A percentile compares a stretch with the other conserved stretches of the same genome.
These are phyloP conservation scores for Trichoderma simmonsii DNA, from an alignment of 2,329 filamentous ascomycete genomes.

Conservation along the genomic window DNA sequence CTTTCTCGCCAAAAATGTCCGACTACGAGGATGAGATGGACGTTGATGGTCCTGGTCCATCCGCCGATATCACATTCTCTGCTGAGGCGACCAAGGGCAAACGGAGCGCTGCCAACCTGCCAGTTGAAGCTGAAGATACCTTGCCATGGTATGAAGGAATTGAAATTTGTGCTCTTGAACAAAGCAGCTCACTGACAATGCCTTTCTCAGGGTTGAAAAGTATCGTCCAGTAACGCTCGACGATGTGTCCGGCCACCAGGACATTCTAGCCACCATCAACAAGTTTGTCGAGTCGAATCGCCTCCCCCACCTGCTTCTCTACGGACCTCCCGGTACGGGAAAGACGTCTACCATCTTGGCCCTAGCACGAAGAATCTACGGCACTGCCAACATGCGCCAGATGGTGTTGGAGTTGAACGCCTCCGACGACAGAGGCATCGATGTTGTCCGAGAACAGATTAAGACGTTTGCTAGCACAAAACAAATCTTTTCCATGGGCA, in stretches of 20 bases:
- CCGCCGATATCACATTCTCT: conserved; percentile 62
- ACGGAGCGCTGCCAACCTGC: conserved; percentile 85
- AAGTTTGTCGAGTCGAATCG: conserved; percentile 94
- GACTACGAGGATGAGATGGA: conserved; percentile 62
- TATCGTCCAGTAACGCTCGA: conserved; percentile 85
- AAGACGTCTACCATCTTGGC: conserved; percentile 97
- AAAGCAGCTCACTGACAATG: neutral
- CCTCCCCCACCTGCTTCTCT: conserved; percentile 91
- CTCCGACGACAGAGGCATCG: conserved; percentile 94
- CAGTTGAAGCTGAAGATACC: conserved; percentile 89
- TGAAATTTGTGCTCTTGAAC: neutral
- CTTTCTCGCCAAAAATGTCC: conserved; percentile 45
- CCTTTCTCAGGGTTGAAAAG: conserved; percentile 78
- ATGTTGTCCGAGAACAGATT: conserved; percentile 97
- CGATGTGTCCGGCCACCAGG: conserved; percentile 94
- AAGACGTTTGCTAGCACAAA: conserved; percentile 98
- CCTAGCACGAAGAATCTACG: conserved; percentile 89
- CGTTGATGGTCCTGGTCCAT: conserved; percentile 48
- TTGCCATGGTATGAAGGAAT: conserved; percentile 72
- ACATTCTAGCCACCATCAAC: conserved; percentile 96
- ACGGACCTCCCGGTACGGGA: conserved; percentile 92
- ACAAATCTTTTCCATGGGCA: conserved; percentile 81
- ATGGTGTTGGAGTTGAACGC: conserved; percentile 99
- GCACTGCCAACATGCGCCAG: conserved; percentile 85
- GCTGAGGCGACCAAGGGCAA: conserved; percentile 83